These are phyloP conservation scores for Xylaria digitata DNA, from an alignment of 2,329 filamentous ascomycete species.

Conservation along the genomic window DNA sequence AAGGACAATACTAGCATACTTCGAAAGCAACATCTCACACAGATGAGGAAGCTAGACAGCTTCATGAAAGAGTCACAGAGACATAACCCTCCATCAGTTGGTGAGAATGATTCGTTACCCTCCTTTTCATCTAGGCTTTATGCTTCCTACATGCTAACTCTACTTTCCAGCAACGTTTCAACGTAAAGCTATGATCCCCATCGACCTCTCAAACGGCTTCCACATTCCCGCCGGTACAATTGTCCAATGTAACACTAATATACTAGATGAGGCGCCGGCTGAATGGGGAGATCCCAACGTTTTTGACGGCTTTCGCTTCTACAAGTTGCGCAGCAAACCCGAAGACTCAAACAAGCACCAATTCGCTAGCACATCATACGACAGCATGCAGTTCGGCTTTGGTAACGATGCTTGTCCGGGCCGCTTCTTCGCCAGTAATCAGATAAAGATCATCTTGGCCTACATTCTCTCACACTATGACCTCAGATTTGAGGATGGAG, in stretches of 20 bases:
- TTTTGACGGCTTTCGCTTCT: slow-evolving; percentile 48
- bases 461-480: slow-evolving; percentile 46
- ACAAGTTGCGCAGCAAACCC: slow-evolving; percentile 42
- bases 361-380: slow-evolving; percentile 51
- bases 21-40: slow-evolving; percentile 47
- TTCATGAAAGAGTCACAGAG: slow-evolving; percentile 55
- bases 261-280: slow-evolving; percentile 45
- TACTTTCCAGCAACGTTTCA: slow-evolving; percentile 44
- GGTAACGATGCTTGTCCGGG: slow-evolving; percentile 56
- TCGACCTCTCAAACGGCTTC: slow-evolving; percentile 51
- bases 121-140: too few relatives aligned
- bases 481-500: slow-evolving; percentile 43
- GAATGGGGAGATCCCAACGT: slow-evolving; percentile 45
- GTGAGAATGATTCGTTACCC: slow-evolving; percentile 38
- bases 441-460: slow-evolving; percentile 52
- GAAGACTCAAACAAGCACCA: slow-evolving; percentile 47
- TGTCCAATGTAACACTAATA: slow-evolving; percentile 46
- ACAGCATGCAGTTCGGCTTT: slow-evolving; percentile 54
- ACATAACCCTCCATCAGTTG: slow-evolving; percentile 46
- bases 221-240: slow-evolving; percentile 47
- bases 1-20: slow-evolving; percentile 43
- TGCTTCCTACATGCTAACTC: slow-evolving; percentile 13
- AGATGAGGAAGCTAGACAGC: slow-evolving; percentile 52
- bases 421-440: slow-evolving; percentile 54
- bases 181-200: slow-evolving; percentile 47